Evolutionary conservation across 108 stramenopile species (phyloP), one percentile per base, ranked within the genome.

Genomic region (Cylindrotheca closterium): DNA sequence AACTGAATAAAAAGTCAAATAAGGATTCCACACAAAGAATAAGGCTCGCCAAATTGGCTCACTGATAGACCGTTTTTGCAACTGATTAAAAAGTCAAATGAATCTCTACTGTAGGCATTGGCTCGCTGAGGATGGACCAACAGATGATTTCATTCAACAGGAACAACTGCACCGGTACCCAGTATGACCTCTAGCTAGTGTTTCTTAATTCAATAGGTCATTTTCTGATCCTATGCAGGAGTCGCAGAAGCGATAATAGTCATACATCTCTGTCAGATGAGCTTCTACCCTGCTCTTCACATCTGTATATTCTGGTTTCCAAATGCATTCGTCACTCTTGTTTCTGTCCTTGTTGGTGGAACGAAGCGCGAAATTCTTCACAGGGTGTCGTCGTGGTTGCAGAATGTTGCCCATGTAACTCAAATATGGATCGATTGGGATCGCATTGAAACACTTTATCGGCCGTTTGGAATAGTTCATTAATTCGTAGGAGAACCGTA

Each of bases 401-500:
- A 56, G n/a, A 5, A 29, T 29, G 12, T 4, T 7, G 30, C 7
- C 28, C 55, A 56, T 24, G 28, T 29, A 56, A 25, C 30, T 7
- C 4, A 56, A 8, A 56, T 56, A 56, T 7, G 55, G 27, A 5
- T 56, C 55, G 3, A 56, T 56, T 7, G 55, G 55, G 7, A 56
- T 56, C 10, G 55, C 28, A 56, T 56, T 56, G 28, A 56, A 56
- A 30, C 55, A 56, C n/a, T 56, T 56, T n/a, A 56, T 17, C 7
- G 55, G 12, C 4, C 7, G 3, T 30, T 56, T 56, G 4, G 4
- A 5, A 24, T 28, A 3, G 7, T 26, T 5, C 7, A 22, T 15
- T 29, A 56, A 30, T 3, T 56, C 30, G 26, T 4, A 12, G 28
- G 10, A 5, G 55, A 56, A 56, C 28, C 55, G 51, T 4, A 2